Conservation (phyloP, 208 protist genomes). For the Entamoeba histolytica region DNA sequence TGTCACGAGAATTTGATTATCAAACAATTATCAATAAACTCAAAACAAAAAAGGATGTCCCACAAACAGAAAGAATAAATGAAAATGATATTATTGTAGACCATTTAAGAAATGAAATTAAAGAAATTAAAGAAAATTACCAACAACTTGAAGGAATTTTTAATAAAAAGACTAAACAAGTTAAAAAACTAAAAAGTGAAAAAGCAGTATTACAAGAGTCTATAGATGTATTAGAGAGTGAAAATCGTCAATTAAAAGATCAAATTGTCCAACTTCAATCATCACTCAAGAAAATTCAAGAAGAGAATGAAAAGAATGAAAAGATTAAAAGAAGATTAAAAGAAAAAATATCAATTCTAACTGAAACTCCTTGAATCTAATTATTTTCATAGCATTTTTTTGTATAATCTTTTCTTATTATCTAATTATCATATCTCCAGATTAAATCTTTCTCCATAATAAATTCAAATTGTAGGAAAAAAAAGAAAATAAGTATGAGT, state of each 20-base stretch:
- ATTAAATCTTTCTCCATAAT: no score
- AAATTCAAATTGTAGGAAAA: no score
- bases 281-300: neutral
- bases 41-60: neutral
- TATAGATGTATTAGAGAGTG: neutral
- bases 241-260: neutral
- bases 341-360: no score
- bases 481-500: neutral
- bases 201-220: neutral
- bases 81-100: neutral
- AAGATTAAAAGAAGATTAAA: no score
- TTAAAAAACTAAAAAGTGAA: neutral
- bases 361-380: no score
- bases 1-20: neutral
- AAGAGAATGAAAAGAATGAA: neutral
- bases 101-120: neutral
- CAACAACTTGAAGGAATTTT: neutral
- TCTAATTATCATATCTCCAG: no score
- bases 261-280: neutral
- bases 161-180: neutral
- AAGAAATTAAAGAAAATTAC: neutral
- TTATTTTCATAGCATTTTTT: no score
- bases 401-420: no score
- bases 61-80: neutral
- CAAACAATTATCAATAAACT: neutral